A percentile compares a stretch with the other conserved stretches of the same genome.
These are phyloP conservation scores for Zymoseptoria tritici DNA, from an alignment of 2,329 filamentous ascomycete species.

Conservation along the genomic window DNA sequence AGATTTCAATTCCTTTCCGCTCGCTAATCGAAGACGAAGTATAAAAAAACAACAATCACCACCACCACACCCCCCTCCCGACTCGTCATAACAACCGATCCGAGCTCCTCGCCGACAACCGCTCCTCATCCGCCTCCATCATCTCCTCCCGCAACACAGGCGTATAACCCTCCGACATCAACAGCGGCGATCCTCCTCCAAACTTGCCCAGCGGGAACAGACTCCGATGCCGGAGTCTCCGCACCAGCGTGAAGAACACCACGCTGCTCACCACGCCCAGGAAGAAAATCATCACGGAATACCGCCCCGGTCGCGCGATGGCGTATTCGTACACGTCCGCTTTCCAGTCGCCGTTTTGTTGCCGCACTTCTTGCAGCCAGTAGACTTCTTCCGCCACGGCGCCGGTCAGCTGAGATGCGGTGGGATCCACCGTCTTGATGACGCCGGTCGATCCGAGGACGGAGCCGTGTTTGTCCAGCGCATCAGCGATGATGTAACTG, in stretches of 20 bases:
- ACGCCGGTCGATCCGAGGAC: conserved; percentile 3
- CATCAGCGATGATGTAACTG: conserved; percentile 12
- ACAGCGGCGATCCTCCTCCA: not conserved
- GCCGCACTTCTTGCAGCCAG: conserved; percentile 10
- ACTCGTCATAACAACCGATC: not conserved
- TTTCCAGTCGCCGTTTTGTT: conserved; percentile 6
- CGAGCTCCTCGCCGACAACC: not conserved
- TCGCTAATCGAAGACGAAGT: not conserved
- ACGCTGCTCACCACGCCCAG: conserved; percentile 4
- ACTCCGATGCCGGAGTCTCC: not conserved
- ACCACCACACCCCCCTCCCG: not conserved
- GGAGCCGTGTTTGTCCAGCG: conserved; percentile 10
- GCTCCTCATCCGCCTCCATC: not conserved
- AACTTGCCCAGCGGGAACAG: not conserved
- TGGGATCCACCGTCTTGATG: not conserved
- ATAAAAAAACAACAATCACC: not conserved
- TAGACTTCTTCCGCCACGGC: conserved; percentile 11
- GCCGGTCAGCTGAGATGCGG: not conserved
- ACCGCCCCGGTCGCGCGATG: not conserved
- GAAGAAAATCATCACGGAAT: conserved; percentile 4
- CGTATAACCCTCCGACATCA: not conserved
- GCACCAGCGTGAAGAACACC: conserved; percentile 1
- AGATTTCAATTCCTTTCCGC: not conserved
- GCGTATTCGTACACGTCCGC: conserved; percentile 1
- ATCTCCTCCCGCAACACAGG: not conserved